Evolutionary conservation across 192 early-diverging fungal species (phyloP), one percentile per base, ranked within the genome.

Genomic region (Obelidium mucronatum): DNA sequence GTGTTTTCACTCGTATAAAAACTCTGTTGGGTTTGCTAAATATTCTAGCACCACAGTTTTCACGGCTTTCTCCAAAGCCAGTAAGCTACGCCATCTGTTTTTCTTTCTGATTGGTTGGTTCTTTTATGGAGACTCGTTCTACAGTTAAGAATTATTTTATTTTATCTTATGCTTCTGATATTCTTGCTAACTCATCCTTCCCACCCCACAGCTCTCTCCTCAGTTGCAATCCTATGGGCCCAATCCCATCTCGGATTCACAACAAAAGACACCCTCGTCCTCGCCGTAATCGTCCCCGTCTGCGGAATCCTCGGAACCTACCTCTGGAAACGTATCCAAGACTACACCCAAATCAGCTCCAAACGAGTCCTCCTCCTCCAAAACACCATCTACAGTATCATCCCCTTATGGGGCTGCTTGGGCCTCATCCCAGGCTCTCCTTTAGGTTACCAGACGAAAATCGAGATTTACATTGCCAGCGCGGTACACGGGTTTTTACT

Each of bases 381-480:
- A 69, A 77, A 77, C 15, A 11, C 34, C 8, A 44, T 89, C 30
- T 87, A 86, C 73, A 77, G 71, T 0, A 22, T 91, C 15, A 73
- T 93, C 24, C 85, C 89, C 13, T 59, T 91, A n/a, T 94, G 88
- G 67, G 90, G 88, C 36, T 78, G 87, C 6, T 76, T 94, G 34
- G 91, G 90, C 5, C 88, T 91, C 60, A 82, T 86, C 6, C 73
- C 64, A 8, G 77, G 68, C 31, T 40, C 40, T 22, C 33, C 77
- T 8, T 83, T 91, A 68, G 92, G 92, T 17, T 68, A 91, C 4
- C 78, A 81, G 33, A 72, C 79, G 59, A 73, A 64, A 54, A 63
- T 52, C 52, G 92, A 94, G 78, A 72, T 93, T 44, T 92, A 86
- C 82, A 67, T 87, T 48, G 59, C 90, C 13, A 82, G 82, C 34